Evolutionary conservation across 805 yeast species (phyloP).

Genomic region (Candida glaebosa): DNA sequence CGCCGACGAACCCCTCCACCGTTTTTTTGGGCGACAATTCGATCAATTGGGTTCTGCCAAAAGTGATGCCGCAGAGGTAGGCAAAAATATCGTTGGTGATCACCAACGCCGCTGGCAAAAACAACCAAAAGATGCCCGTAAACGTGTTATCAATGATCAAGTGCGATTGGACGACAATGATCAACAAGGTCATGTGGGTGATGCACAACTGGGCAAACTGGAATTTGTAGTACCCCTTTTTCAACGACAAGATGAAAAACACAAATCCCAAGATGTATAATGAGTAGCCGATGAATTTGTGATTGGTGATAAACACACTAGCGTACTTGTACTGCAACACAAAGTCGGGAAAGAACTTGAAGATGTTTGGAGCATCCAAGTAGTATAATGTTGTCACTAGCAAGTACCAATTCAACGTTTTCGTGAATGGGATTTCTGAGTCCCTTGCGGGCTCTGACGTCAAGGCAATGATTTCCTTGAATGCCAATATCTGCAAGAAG

Average conservation of each 20-base stretch:
- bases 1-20: slow-evolving; percentile 95
- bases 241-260: slow-evolving; percentile 82
- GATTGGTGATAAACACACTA: slow-evolving; percentile 66
- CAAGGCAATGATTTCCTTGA: slow-evolving; percentile 83
- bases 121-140: slow-evolving; percentile 91
- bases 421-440: slow-evolving; percentile 77
- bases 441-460: slow-evolving; percentile 84
- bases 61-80: slow-evolving; percentile 93
- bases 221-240: slow-evolving; percentile 84
- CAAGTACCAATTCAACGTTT: slow-evolving; percentile 89
- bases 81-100: slow-evolving; percentile 96
- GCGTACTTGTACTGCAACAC: slow-evolving; percentile 52
- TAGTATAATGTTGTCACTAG: slow-evolving; percentile 83
- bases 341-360: slow-evolving; percentile 58
- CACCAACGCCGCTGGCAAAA: slow-evolving; percentile 87
- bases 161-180: slow-evolving; percentile 93
- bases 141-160: slow-evolving; percentile 85
- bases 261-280: slow-evolving; percentile 85
- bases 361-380: slow-evolving; percentile 80
- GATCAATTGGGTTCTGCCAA: slow-evolving; percentile 89
- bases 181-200: slow-evolving; percentile 87
- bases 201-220: slow-evolving; percentile 93
- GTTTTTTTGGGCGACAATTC: slow-evolving; percentile 96
- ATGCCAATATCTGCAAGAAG: slow-evolving; percentile 74
- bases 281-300: slow-evolving; percentile 78